phyloP scores from a whole-genome alignment of 257 asterid species.

The Solanum chiquidenum region DNA sequence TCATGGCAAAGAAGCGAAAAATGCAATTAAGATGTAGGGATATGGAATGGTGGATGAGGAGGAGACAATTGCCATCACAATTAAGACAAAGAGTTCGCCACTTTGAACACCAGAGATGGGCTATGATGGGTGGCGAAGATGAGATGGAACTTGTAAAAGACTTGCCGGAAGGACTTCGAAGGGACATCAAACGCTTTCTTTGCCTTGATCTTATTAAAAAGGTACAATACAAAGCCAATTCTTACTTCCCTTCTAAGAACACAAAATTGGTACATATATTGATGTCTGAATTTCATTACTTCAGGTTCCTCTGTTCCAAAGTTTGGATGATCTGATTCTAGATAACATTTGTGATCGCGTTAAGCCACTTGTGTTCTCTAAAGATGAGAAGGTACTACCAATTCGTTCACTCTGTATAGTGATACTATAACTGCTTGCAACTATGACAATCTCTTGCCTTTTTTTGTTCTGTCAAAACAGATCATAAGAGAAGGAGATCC shows the following conservation, averaged over 20 bases:
- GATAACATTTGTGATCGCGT: slow-evolving; percentile 97
- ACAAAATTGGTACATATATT: neutral
- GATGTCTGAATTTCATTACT: neutral
- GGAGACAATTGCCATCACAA: slow-evolving; percentile 75
- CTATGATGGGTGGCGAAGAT: slow-evolving; percentile 67
- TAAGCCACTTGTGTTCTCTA: slow-evolving; percentile 71
- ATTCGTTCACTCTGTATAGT: neutral
- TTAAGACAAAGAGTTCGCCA: slow-evolving; percentile 75
- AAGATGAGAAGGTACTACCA: slow-evolving; percentile 71
- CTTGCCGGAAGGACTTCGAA: slow-evolving; percentile 81
- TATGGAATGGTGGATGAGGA: slow-evolving; percentile 99
- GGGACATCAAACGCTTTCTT: slow-evolving; percentile 88
- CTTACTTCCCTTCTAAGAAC: neutral
- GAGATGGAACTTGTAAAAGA: slow-evolving; percentile 71
- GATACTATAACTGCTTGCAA: neutral
- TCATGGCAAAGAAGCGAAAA: slow-evolving; percentile 86
- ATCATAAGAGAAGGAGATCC: slow-evolving; percentile 91
- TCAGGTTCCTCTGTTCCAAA: slow-evolving; percentile 81
- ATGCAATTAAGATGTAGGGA: slow-evolving; percentile 87
- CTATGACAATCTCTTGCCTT: neutral
- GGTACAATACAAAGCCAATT: slow-evolving; percentile 21
- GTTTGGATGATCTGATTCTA: slow-evolving; percentile 78
- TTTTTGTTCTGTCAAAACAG: slow-evolving; percentile 18
- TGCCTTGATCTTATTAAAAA: slow-evolving; percentile 69
- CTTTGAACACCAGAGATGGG: slow-evolving; percentile 69